Evolutionary conservation across 1,284 basidiomycete genomes (phyloP).

Genomic region (Cryptococcus sp.): DNA sequence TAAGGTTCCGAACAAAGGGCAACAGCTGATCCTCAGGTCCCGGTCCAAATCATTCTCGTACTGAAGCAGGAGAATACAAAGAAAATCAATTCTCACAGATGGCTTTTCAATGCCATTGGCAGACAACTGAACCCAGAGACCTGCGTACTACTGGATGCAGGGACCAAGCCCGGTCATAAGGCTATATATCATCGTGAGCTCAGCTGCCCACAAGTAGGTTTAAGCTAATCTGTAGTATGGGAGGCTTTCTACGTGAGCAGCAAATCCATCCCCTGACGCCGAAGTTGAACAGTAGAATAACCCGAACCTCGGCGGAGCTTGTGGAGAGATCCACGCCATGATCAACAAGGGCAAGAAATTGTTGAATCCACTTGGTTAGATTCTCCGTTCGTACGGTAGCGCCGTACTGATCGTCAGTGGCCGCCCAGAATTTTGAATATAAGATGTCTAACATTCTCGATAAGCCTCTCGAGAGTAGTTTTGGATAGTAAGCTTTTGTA

Average conservation of each 20-base stretch:
- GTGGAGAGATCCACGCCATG: conserved; percentile 93
- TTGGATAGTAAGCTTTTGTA: conserved; percentile 64
- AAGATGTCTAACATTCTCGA: conserved; percentile 93
- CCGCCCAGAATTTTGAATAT: conserved; percentile 98
- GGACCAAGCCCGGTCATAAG: conserved; percentile 94
- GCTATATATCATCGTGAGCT: conserved; percentile 76
- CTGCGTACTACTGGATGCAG: conserved; percentile 86
- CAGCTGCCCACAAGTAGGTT: background rate
- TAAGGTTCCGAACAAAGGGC: background rate
- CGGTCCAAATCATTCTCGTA: conserved; percentile 92
- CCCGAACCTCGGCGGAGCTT: conserved; percentile 68
- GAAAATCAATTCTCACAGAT: conserved; percentile 88
- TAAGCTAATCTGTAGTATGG: conserved; percentile 58
- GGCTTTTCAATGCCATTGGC: conserved; percentile 97
- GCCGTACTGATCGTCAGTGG: conserved; percentile 49
- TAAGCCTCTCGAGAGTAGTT: conserved; percentile 83
- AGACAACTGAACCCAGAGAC: conserved; percentile 80
- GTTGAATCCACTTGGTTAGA: conserved; percentile 71
- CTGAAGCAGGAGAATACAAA: conserved; percentile 96
- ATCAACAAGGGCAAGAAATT: conserved; percentile 87
- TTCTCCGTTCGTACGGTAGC: conserved; percentile 1
- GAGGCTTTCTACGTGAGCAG: conserved; percentile 58
- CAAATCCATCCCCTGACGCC: conserved; percentile 49
- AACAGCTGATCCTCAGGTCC: conserved; percentile 50
- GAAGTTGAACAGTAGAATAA: conserved; percentile 42